Evolutionary conservation across 148 eudicot genomes (phyloP).

Genomic region (Bassia scoparia): DNA sequence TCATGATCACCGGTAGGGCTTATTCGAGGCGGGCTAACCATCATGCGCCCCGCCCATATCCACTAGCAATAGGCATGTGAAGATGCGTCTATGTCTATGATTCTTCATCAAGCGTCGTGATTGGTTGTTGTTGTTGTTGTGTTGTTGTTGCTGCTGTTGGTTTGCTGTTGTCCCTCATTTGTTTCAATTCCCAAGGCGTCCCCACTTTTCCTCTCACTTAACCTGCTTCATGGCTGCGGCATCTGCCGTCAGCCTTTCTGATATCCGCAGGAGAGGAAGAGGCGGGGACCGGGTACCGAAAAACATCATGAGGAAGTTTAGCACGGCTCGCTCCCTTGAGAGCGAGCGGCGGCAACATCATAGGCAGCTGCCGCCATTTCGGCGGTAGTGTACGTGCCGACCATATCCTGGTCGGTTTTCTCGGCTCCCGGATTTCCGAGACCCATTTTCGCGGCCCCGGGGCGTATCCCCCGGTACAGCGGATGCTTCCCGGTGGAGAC

Average conservation of each 20-base stretch:
- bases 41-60: conserved; percentile 10
- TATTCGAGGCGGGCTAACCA: conserved; percentile 10
- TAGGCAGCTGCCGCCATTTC: conserved; percentile 13
- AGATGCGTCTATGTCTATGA: background rate
- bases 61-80: conserved; percentile 8
- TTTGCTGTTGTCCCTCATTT: too few relatives aligned
- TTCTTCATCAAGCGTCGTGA: too few relatives aligned
- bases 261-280: background rate
- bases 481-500: background rate
- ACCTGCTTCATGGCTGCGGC: conserved; percentile 1
- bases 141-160: too few relatives aligned
- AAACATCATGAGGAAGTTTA: background rate
- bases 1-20: background rate
- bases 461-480: conserved; percentile 9
- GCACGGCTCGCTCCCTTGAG: background rate
- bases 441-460: conserved; percentile 3
- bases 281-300: background rate
- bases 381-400: background rate
- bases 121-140: too few relatives aligned
- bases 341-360: background rate
- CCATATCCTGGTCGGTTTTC: conserved; percentile 1
- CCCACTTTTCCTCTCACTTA: too few relatives aligned
- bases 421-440: background rate
- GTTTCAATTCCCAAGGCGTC: background rate
- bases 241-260: background rate